Evolutionary conservation across 2,329 filamentous ascomycete species (phyloP), one percentile per base, ranked within the genome.

Genomic region (Leptographium wingfieldii): DNA sequence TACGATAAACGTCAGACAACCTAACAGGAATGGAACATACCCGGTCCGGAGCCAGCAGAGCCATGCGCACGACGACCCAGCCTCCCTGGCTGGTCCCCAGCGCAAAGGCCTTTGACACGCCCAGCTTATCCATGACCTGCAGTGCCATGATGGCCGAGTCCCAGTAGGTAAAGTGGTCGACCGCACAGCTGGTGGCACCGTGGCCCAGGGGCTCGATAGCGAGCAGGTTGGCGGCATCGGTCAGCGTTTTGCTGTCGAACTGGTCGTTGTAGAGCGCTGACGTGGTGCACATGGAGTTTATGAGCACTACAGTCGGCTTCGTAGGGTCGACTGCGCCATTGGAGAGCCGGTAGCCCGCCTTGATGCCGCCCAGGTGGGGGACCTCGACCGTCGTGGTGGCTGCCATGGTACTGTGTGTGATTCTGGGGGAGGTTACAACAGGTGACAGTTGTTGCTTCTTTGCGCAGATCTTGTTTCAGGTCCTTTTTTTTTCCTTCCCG

Each of bases 111-210:
- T 76, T 76, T n/a, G 70, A 54, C 31, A 81, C 71, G 2, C 72
- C 71, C 3, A 81, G 71, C 3, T 72, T 72, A 38, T 81, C 76
- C 73, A 84, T 72, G 2, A 80, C 78, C 69, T 84, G 80, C 14
- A 82, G 68, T 9, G 76, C 75, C 76, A 84, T 77, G 61, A 73
- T 69, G 51, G 79, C 78, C 3, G 77, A 69, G 66, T 81, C 79
- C 79, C 79, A 81, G 69, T 80, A 80, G 2, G 77, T 81, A 65
- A 78, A 81, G 61, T 78, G 75, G 65, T 80, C 77, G 58, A 78
- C 63, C 29, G 66, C 56, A 54, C 64, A 69, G 55, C 67, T 69
- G 1, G 77, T 79, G 22, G 72, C 68, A 61, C 77, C 77, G 63
- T 80, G 77, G 51, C 77, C 77, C 1, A 80, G 72, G 3, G 75